Conservation (phyloP, 1,284 basidiomycete species). For the Moesziomyces globuligerus region DNA sequence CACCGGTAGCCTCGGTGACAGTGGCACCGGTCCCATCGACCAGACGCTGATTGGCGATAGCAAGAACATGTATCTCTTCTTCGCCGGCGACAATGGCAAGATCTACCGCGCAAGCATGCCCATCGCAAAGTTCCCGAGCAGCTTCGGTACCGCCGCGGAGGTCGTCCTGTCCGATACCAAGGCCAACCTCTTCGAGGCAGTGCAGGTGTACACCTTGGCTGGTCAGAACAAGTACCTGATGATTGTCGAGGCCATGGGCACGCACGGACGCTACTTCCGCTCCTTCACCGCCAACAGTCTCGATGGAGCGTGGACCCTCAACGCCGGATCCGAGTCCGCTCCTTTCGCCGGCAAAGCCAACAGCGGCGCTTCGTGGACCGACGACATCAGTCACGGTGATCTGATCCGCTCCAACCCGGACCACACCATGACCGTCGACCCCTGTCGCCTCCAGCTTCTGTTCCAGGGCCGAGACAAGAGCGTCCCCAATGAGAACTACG, state of each 20-base stretch:
- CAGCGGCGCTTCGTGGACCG: constrained; percentile 24
- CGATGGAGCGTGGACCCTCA: constrained; percentile 22
- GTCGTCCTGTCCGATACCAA: constrained; percentile 24
- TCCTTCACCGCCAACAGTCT: constrained; percentile 25
- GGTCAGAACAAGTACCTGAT: constrained; percentile 38
- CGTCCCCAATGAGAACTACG: constrained; percentile 6
- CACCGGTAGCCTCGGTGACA: constrained; percentile 5
- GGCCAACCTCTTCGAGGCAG: constrained; percentile 23
- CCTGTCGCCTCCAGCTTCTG: constrained; percentile 24
- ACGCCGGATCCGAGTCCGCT: constrained; percentile 25
- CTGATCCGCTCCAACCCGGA: constrained; percentile 31
- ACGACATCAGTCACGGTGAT: constrained; percentile 40
- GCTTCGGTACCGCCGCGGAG: constrained; percentile 14
- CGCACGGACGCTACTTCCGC: constrained; percentile 31
- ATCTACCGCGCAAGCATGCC: constrained; percentile 32
- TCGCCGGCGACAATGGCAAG: constrained; percentile 33
- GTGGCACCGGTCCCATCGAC: constrained; percentile 23
- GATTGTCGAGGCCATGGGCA: constrained; percentile 30
- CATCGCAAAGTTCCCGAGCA: constrained; percentile 22
- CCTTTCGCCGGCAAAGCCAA: constrained; percentile 42
- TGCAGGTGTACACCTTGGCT: constrained; percentile 32
- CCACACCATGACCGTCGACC: constrained; percentile 36
- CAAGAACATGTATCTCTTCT: constrained; percentile 28
- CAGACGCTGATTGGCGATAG: constrained; percentile 35
- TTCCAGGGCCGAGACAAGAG: constrained; percentile 24